Evolutionary conservation across 768 basidiomycete species (phyloP).

Genomic region (Trametes maxima): DNA sequence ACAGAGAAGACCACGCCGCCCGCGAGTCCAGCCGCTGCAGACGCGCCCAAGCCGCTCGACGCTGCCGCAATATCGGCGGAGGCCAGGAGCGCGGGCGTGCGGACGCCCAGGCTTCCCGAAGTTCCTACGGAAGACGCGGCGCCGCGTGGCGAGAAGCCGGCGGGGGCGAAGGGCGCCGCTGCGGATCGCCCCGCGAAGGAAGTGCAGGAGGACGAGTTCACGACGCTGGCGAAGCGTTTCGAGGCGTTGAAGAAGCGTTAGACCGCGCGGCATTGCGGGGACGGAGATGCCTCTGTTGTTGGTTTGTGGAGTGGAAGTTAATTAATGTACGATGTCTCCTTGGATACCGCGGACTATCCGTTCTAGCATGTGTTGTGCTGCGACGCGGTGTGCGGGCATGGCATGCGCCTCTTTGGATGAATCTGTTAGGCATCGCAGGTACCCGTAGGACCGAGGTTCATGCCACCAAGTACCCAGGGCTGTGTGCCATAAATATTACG

Average conservation of each 20-base stretch:
- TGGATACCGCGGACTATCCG: background rate
- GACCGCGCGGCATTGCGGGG: background rate
- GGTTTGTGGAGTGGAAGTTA: conserved; percentile 1
- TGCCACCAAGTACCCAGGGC: no score
- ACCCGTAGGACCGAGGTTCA: no score
- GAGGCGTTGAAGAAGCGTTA: conserved; percentile 84
- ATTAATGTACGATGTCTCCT: background rate
- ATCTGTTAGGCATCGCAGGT: no score
- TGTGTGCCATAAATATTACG: no score
- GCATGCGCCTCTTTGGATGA: background rate
- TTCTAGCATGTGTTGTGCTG: no score
- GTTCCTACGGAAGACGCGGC: conserved; percentile 52
- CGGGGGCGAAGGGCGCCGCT: conserved; percentile 21
- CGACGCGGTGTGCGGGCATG: background rate
- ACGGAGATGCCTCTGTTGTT: conserved; percentile 3
- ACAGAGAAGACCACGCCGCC: conserved; percentile 1
- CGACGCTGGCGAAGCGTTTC: conserved; percentile 76
- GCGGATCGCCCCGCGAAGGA: conserved; percentile 31
- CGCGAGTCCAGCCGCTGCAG: background rate
- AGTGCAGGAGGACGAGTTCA: conserved; percentile 67
- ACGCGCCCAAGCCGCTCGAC: conserved; percentile 22
- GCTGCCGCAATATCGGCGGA: conserved; percentile 33
- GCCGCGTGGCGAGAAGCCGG: conserved; percentile 27
- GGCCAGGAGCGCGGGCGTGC: conserved; percentile 35
- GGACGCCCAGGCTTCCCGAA: conserved; percentile 49